Evolutionary conservation across 306 rosid species (phyloP).

Genomic region (Gynostemma pentaphyllum): DNA sequence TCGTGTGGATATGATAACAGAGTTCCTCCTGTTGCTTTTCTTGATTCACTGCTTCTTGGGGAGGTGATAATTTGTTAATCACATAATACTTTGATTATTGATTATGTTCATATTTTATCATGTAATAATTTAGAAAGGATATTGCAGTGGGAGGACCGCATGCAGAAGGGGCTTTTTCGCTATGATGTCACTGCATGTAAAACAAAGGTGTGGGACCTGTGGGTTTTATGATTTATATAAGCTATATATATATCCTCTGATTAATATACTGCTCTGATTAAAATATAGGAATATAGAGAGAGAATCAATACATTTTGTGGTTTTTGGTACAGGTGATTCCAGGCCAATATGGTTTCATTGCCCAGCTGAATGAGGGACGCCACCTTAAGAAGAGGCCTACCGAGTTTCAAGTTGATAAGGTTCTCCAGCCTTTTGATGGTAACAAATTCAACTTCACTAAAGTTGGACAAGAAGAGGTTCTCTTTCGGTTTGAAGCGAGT

Average conservation of each 20-base stretch:
- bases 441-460: conserved; percentile 84
- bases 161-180: conserved; percentile 86
- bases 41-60: conserved; percentile 83
- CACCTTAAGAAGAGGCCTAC: conserved; percentile 96
- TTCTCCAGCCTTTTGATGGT: conserved; percentile 81
- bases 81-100: neutral
- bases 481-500: conserved; percentile 67
- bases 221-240: too few relatives aligned
- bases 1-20: conserved; percentile 17
- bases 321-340: conserved; percentile 61
- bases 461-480: conserved; percentile 92
- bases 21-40: conserved; percentile 61
- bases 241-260: too few relatives aligned
- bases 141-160: conserved; percentile 86
- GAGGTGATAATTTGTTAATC: conserved; percentile 38
- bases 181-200: conserved; percentile 91
- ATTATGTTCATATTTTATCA: neutral
- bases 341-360: conserved; percentile 73
- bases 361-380: conserved; percentile 96
- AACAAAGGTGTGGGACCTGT: conserved; percentile 69
- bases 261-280: neutral
- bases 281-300: neutral
- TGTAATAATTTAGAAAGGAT: neutral
- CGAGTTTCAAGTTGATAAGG: conserved; percentile 85
- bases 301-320: conserved; percentile 10